Evolutionary conservation across 495 filamentous ascomycete genomes (phyloP).

Genomic region (Annulohypoxylon nitens): DNA sequence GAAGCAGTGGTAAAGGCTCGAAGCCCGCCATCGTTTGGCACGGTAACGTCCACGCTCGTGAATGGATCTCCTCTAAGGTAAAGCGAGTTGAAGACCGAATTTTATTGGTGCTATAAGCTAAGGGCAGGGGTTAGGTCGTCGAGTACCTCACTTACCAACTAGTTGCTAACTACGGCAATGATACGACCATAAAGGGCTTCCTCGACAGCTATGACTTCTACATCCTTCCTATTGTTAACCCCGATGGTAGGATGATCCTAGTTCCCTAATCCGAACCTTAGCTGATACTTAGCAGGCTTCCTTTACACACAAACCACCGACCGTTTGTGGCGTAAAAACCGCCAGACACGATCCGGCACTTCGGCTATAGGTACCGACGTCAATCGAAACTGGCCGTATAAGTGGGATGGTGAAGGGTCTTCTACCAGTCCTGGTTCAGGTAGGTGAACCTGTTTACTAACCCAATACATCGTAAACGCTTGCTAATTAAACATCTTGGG

Average conservation of each 20-base stretch:
- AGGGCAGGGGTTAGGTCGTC: conserved; percentile 50
- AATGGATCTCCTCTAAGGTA: conserved; percentile 72
- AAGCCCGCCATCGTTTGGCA: conserved; percentile 72
- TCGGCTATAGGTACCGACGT: conserved; percentile 70
- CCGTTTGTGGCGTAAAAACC: conserved; percentile 77
- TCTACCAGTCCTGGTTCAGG: conserved; percentile 51
- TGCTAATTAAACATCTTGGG: conserved; percentile 18
- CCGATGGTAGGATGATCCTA: conserved; percentile 61
- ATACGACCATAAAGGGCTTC: conserved; percentile 59
- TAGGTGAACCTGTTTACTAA: conserved; percentile 16
- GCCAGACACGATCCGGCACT: conserved; percentile 60
- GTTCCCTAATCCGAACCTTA: background rate
- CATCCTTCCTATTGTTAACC: conserved; percentile 74
- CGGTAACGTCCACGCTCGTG: conserved; percentile 72
- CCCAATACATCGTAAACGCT: background rate
- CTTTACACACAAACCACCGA: conserved; percentile 70
- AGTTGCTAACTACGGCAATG: conserved; percentile 61
- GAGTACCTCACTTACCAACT: conserved; percentile 71
- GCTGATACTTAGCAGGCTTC: conserved; percentile 58
- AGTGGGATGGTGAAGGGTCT: conserved; percentile 49
- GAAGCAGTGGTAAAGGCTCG: conserved; percentile 64
- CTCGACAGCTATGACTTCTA: conserved; percentile 74
- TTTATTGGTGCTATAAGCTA: conserved; percentile 4
- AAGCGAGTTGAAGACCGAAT: background rate
- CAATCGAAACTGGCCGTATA: conserved; percentile 74